Conservation (phyloP, 495 filamentous ascomycete species). For the Penicillium coprophilum region DNA sequence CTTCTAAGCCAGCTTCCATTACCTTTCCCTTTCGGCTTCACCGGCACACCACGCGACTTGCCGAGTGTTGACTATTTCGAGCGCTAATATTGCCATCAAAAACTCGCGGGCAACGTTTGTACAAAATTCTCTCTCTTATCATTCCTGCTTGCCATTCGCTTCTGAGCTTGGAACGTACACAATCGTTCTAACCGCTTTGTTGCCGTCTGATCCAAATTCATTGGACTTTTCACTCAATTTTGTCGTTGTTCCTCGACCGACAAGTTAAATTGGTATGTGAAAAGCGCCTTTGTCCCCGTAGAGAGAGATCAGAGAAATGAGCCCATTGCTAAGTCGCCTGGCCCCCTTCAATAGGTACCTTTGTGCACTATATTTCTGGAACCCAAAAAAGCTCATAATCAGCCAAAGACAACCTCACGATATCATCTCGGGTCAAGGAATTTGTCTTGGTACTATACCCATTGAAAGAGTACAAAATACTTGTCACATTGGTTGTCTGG, state of each 20-base stretch:
- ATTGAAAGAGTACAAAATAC: background rate
- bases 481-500: background rate
- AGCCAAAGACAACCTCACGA: background rate
- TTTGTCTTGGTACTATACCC: background rate
- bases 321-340: conserved; percentile 9
- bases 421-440: background rate
- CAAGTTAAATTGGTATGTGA: conserved; percentile 13
- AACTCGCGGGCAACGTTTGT: background rate
- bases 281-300: background rate
- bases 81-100: conserved; percentile 1
- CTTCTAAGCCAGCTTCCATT: conserved; percentile 27
- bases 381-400: background rate
- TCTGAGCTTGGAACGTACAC: background rate
- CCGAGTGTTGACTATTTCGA: conserved; percentile 12
- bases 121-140: background rate
- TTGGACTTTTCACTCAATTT: background rate
- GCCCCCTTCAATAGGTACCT: background rate
- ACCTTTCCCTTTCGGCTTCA: conserved; percentile 19
- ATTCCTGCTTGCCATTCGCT: background rate
- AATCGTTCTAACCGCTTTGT: background rate
- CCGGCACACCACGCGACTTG: conserved; percentile 18
- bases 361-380: background rate
- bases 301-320: background rate
- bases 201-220: background rate
- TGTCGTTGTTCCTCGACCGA: background rate